phyloP scores from a whole-genome alignment of 495 filamentous ascomycete genomes.

The Sphaerosporella brunnea region DNA sequence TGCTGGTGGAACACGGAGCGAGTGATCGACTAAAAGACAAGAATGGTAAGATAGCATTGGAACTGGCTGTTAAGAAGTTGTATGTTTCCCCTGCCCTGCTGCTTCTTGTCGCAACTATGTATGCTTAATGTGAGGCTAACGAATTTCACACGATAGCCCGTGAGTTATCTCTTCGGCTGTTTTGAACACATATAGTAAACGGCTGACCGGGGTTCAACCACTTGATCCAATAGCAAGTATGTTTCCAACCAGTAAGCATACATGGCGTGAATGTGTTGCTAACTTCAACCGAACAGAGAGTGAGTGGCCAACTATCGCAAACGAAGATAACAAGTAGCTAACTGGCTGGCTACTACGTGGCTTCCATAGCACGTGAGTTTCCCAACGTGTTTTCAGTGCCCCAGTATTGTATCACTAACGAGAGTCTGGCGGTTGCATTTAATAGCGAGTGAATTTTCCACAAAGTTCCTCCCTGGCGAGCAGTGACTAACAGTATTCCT shows the following conservation, averaged over 20 bases:
- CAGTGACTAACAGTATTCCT: not conserved
- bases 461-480: not conserved
- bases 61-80: not conserved
- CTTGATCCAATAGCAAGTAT: not conserved
- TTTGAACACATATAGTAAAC: not conserved
- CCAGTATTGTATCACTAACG: not conserved
- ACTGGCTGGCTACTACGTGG: not conserved
- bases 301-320: not conserved
- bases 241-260: not conserved
- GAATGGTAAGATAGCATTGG: not conserved
- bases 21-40: not conserved
- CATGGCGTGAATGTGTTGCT: not conserved
- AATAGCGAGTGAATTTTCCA: not conserved
- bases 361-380: not conserved
- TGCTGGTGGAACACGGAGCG: not conserved
- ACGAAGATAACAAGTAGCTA: not conserved
- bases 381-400: not conserved
- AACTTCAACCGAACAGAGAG: not conserved
- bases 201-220: not conserved
- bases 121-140: not conserved
- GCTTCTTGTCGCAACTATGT: not conserved
- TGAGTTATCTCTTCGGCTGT: not conserved
- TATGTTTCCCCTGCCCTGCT: not conserved
- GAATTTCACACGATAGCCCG: not conserved
- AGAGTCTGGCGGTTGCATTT: not conserved